Evolutionary conservation across 495 filamentous ascomycete genomes (phyloP).

Genomic region (Penicillium fimorum): DNA sequence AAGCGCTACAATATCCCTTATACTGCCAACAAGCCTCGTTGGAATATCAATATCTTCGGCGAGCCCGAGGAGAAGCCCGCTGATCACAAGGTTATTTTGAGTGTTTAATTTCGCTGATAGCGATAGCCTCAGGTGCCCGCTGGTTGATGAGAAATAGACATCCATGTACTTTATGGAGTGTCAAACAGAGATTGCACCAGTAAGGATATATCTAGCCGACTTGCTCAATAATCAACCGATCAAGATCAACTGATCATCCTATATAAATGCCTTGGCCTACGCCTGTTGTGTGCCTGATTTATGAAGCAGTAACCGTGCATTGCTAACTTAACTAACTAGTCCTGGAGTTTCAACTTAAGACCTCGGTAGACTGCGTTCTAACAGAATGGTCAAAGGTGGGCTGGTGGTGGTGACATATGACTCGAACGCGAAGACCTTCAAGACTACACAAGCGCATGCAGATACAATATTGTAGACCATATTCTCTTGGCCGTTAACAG

Average conservation of each 20-base stretch:
- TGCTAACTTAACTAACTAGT: not conserved
- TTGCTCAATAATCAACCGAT: not conserved
- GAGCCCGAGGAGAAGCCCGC: constrained; percentile 45
- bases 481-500: not conserved
- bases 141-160: constrained; percentile 19
- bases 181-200: not conserved
- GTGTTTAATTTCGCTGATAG: constrained; percentile 21
- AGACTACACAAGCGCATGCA: not conserved
- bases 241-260: not conserved
- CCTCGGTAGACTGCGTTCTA: not conserved
- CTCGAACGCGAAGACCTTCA: not conserved
- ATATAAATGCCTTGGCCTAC: not conserved
- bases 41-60: constrained; percentile 48
- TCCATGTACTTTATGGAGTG: constrained; percentile 2
- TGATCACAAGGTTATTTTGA: constrained; percentile 39
- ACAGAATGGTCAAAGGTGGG: not conserved
- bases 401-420: not conserved
- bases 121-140: not conserved
- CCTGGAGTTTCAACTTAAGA: not conserved
- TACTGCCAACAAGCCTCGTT: constrained; percentile 44
- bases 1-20: constrained; percentile 51
- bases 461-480: not conserved
- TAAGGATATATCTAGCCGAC: not conserved
- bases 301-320: not conserved
- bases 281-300: not conserved